Evolutionary conservation across 768 basidiomycete genomes (phyloP).

Genomic region (Mycena rebaudengoi): DNA sequence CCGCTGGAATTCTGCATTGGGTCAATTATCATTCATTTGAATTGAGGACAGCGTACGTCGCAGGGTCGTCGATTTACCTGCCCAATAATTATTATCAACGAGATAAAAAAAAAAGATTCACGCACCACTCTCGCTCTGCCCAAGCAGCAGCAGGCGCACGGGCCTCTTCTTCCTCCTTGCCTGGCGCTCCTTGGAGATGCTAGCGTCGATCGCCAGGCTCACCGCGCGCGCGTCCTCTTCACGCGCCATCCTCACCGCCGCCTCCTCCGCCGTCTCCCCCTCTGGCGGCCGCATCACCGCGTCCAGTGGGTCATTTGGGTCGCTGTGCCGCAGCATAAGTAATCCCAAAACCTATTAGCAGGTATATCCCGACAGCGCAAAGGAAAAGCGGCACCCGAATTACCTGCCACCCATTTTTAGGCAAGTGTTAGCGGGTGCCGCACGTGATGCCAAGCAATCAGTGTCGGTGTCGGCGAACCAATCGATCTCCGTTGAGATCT

Average conservation of each 20-base stretch:
- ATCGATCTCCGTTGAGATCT: too few species aligned
- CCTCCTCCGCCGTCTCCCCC: conserved; percentile 61
- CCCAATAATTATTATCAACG: too few species aligned
- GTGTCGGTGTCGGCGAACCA: too few species aligned
- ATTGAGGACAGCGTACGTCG: conserved; percentile 73
- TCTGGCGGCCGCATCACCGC: conserved; percentile 64
- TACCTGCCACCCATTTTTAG: too few species aligned
- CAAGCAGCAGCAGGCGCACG: conserved; percentile 78
- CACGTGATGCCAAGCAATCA: too few species aligned
- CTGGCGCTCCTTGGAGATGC: conserved; percentile 71
- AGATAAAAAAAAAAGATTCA: too few species aligned
- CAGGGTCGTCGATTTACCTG: conserved; percentile 73
- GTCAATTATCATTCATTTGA: neutral
- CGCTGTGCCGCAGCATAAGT: too few species aligned
- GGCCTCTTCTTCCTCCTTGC: conserved; percentile 71
- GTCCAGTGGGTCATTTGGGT: conserved; percentile 69
- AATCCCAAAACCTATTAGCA: too few species aligned
- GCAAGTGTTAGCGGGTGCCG: too few species aligned
- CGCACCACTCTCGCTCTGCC: conserved; percentile 89
- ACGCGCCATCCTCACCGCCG: conserved; percentile 47
- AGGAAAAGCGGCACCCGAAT: too few species aligned
- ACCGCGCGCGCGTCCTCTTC: conserved; percentile 68
- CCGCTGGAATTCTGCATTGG: conserved; percentile 71
- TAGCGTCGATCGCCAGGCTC: conserved; percentile 67
- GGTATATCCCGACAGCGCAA: too few species aligned